These are phyloP conservation scores for Aspergillus unguis DNA, from an alignment of 2,329 filamentous ascomycete species.

Conservation along the genomic window DNA sequence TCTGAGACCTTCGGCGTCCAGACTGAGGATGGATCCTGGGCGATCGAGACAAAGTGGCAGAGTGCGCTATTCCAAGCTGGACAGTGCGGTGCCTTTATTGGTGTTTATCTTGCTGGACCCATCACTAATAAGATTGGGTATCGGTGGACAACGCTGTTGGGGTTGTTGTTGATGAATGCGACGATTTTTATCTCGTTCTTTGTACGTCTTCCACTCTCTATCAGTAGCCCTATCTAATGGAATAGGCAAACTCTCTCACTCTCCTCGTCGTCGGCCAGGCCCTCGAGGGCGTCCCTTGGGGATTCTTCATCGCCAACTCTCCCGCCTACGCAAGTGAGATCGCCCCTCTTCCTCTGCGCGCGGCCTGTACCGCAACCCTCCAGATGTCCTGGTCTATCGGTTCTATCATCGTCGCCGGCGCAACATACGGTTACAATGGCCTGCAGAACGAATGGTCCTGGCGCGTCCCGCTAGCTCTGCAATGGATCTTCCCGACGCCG, in stretches of 20 bases:
- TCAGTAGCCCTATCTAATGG: no score
- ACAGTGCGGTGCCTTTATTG: constrained; percentile 58
- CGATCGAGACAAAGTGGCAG: constrained; percentile 49
- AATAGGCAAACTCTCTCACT: constrained; percentile 37
- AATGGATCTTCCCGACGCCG: constrained; percentile 4
- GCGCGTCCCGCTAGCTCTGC: constrained; percentile 32
- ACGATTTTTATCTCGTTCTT: constrained; percentile 62
- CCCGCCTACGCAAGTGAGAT: constrained; percentile 31
- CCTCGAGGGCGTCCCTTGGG: constrained; percentile 31
- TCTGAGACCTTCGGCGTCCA: constrained; percentile 38
- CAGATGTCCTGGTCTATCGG: constrained; percentile 33
- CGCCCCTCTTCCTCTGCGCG: constrained; percentile 26
- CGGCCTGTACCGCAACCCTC: constrained; percentile 25
- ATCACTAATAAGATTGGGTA: constrained; percentile 59
- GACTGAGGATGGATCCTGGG: constrained; percentile 9
- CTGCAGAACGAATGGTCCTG: constrained; percentile 29
- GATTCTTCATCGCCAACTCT: constrained; percentile 30
- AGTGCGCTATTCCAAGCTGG: constrained; percentile 56
- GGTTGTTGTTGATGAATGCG: constrained; percentile 56
- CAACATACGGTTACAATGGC: constrained; percentile 23
- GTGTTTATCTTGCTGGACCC: constrained; percentile 59
- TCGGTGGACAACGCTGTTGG: constrained; percentile 56
- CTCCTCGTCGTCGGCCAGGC: constrained; percentile 37
- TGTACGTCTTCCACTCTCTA: constrained; percentile 26
- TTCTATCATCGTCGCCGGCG: constrained; percentile 27